phyloP scores from a whole-genome alignment of 2,329 filamentous ascomycete genomes.

The Trichoderma sp. region DNA sequence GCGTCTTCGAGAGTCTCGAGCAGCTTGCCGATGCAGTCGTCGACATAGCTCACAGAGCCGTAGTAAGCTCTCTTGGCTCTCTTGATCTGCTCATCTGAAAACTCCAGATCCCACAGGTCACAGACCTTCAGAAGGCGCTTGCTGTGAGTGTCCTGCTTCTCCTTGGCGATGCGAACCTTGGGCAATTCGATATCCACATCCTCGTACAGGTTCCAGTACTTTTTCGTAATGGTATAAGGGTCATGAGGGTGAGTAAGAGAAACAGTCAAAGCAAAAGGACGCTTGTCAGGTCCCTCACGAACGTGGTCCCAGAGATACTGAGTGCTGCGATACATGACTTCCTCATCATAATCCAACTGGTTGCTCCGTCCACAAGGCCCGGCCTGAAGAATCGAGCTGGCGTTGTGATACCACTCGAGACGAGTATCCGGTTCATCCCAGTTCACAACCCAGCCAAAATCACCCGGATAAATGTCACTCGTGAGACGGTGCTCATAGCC shows the following conservation, averaged over 20 bases:
- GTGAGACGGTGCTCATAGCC: slow-evolving; percentile 90
- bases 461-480: slow-evolving; percentile 92
- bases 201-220: slow-evolving; percentile 92
- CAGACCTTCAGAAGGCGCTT: slow-evolving; percentile 82
- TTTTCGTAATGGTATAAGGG: slow-evolving; percentile 88
- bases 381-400: slow-evolving; percentile 87
- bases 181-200: slow-evolving; percentile 83
- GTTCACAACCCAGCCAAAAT: slow-evolving; percentile 92
- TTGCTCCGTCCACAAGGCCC: slow-evolving; percentile 87
- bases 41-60: slow-evolving; percentile 88
- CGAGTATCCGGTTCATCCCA: slow-evolving; percentile 87
- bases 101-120: slow-evolving; percentile 80
- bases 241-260: slow-evolving; percentile 94
- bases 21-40: slow-evolving; percentile 85
- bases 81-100: slow-evolving; percentile 83
- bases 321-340: slow-evolving; percentile 87
- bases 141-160: slow-evolving; percentile 82
- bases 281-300: slow-evolving; percentile 67
- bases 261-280: slow-evolving; percentile 84
- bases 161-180: slow-evolving; percentile 71
- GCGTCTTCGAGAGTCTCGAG: slow-evolving; percentile 75
- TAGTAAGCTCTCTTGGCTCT: slow-evolving; percentile 86
- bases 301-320: slow-evolving; percentile 91
- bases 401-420: slow-evolving; percentile 95
- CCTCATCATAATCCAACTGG: slow-evolving; percentile 93